Base-by-base conservation (phyloP, 805 yeast species). In the Candida succiphila region DNA sequence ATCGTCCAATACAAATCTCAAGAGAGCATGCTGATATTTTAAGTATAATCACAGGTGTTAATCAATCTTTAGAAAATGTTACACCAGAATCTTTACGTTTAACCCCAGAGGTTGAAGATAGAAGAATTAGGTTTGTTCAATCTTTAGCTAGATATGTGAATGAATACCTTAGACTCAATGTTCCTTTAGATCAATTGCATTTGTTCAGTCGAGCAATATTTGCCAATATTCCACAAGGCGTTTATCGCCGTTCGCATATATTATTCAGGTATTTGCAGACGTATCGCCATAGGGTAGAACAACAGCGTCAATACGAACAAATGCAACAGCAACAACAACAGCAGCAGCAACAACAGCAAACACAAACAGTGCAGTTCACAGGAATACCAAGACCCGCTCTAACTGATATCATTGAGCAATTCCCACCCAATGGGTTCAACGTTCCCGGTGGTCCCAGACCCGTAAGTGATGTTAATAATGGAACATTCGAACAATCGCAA, bases 151-250 rank as follows among this genome's bases (percentile, higher is more conserved):
- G 51, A 14, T 53, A 54, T 27, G 34, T 51, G 13, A 49, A 47
- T 41, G 56, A 49, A 27, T 48, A 44, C 32, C 52, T 51, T 37
- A 41, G 41, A 7, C 40, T 51, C 30, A 37, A 42, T 32, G 43
- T 55, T 20, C 46, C 55, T 9, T 33, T 48, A 15, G 46, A 45
- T 13, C 46, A 46, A 9, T 38, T 55, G 22, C 51, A 49, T n/a
- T 31, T 45, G n/a, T 54, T 54, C 42, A 51, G 54, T 8, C 42
- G 50, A 29, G 45, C 53, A 37, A 54, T 54, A 3, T 51, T 54
- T 33, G n/a, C 41, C 48, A 3, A 43, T 55, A 15, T 37, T 51
- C 6, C 57, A 56, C 20, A 47, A 48, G 14, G 51, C 46, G 23
- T 52, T 52, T 31, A 44, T 51, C 12, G 54, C 58, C 15, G 52